Base-by-base conservation (phyloP, 2,329 filamentous ascomycete species). In the Emydomyces testavorans region DNA sequence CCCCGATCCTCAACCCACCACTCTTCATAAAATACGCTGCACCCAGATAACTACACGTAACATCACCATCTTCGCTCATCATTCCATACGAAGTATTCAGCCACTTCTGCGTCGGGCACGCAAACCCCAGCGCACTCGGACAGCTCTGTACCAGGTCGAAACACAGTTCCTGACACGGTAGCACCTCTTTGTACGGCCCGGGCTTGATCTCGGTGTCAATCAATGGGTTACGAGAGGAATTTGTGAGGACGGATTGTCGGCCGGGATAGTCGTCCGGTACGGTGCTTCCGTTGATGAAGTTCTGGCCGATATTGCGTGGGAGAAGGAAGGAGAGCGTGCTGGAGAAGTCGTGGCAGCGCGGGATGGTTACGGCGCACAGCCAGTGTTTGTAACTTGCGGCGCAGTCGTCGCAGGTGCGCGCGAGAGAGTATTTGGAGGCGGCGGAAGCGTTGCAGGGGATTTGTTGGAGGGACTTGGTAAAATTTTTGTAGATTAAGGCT, bases 321-420 rank as follows among this genome's bases (percentile, higher is more conserved):
- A 80, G 77, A 2, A 87, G 73, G 59, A 70, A 79, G 1, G 71
- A 46, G 11, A 72, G 70, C 1, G 63, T 58, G 41, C 73, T 77
- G 43, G 74, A 77, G 58, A 85, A 92, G 67, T 95, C 90, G 59
- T 86, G 82, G 69, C 92, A 98, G 24, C 89, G 84, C 1, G 92
- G 92, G 52, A 98, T 92, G 13, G 80, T 83, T 23, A 96, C 88
- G 20, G 86, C 84, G 69, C 92, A 98, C 16, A 98, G 80, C 92
- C 92, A 98, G 59, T 80, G 74, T 64, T 93, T 95, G 74, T 98
- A 98, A 6, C 87, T 86, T 0, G 62, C 60, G 13, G 72, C 77
- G 66, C 92, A 98, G 64, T 93, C 77, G 36, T 71, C 65, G 70
- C 92, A 98, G 56, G 67, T 77, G 35, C 80, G 78, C 1, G 79